Percentiles rank a stretch among this genome's conserved stretches.
Evolutionary conservation across 164 flowering plant species (phyloP).

Genomic region (Kingdonia uniflora): DNA sequence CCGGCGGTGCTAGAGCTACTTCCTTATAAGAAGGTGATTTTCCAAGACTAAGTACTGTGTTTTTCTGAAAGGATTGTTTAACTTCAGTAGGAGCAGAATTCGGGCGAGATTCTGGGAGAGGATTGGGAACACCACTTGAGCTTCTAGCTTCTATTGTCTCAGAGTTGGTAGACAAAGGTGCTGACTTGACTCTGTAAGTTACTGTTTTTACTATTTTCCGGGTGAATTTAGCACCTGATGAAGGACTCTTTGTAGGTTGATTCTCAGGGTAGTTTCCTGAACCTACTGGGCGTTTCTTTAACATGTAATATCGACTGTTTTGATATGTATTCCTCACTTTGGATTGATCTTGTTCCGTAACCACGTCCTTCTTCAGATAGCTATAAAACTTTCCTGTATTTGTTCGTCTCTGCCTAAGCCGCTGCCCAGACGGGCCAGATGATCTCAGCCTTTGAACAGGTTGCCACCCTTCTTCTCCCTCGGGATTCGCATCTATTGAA

Average conservation of each 20-base stretch:
- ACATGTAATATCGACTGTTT: slow-evolving; percentile 44
- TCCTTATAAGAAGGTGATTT: slow-evolving; percentile 97
- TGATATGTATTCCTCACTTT: slow-evolving; percentile 34
- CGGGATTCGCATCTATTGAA: slow-evolving; percentile 39
- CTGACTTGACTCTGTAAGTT: slow-evolving; percentile 77
- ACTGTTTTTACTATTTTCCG: slow-evolving; percentile 68
- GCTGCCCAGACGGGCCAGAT: slow-evolving; percentile 50
- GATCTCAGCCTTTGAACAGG: slow-evolving; percentile 88
- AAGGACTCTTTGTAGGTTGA: slow-evolving; percentile 34
- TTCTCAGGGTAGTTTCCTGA: slow-evolving; percentile 53
- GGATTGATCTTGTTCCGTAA: slow-evolving; percentile 33
- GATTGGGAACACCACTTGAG: slow-evolving; percentile 19
- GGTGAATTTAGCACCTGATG: slow-evolving; percentile 52
- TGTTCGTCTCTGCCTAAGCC: slow-evolving; percentile 54
- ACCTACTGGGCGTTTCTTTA: slow-evolving; percentile 48
- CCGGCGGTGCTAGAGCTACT: slow-evolving; percentile 95
- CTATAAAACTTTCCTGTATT: slow-evolving; percentile 46
- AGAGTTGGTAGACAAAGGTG: slow-evolving; percentile 40
- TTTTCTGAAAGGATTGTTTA: slow-evolving; percentile 23
- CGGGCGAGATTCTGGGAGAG: slow-evolving; percentile 24
- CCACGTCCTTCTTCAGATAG: slow-evolving; percentile 56
- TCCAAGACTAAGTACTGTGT: slow-evolving; percentile 53
- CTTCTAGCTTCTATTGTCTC: slow-evolving; percentile 21
- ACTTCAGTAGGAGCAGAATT: slow-evolving; percentile 25
- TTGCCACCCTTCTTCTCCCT: slow-evolving; percentile 98